These are phyloP conservation scores for Blastomyces percursus DNA, from an alignment of 2,329 filamentous ascomycete species.

Conservation along the genomic window DNA sequence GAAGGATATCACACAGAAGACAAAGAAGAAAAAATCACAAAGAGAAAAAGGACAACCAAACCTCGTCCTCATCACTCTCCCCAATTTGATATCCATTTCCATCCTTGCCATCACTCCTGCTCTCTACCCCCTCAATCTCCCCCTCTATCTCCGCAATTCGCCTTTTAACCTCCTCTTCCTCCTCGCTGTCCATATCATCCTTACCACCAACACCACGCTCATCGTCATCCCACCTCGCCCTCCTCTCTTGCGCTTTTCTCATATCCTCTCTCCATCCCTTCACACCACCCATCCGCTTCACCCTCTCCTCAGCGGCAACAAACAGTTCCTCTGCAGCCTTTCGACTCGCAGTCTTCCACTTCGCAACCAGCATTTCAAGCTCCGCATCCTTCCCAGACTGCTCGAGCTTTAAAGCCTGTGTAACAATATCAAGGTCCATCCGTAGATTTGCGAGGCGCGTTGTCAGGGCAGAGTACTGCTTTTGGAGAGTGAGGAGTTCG, in stretches of 20 bases:
- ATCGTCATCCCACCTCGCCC: slow-evolving; percentile 25
- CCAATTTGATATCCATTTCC: slow-evolving; percentile 23
- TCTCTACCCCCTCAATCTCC: slow-evolving; percentile 31
- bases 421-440: slow-evolving; percentile 39
- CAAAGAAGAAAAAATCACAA: slow-evolving; percentile 7
- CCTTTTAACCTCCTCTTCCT: slow-evolving; percentile 27
- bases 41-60: slow-evolving; percentile 26
- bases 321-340: slow-evolving; percentile 59
- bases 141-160: slow-evolving; percentile 33
- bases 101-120: slow-evolving; percentile 22
- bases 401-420: slow-evolving; percentile 45
- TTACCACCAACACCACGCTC: slow-evolving; percentile 23
- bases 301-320: slow-evolving; percentile 46
- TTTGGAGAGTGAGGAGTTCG: slow-evolving; percentile 26
- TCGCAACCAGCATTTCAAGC: slow-evolving; percentile 44
- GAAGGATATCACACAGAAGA: slow-evolving; percentile 9
- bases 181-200: slow-evolving; percentile 30
- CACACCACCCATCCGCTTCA: slow-evolving; percentile 54
- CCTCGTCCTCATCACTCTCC: slow-evolving; percentile 26
- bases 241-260: slow-evolving; percentile 36
- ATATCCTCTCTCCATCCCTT: slow-evolving; percentile 43
- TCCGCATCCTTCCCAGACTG: slow-evolving; percentile 40
- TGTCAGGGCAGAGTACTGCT: slow-evolving; percentile 26
- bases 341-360: slow-evolving; percentile 52
- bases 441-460: slow-evolving; percentile 24